phyloP scores from a whole-genome alignment of 805 yeast genomes.

The Hanseniaspora clermontiae region DNA sequence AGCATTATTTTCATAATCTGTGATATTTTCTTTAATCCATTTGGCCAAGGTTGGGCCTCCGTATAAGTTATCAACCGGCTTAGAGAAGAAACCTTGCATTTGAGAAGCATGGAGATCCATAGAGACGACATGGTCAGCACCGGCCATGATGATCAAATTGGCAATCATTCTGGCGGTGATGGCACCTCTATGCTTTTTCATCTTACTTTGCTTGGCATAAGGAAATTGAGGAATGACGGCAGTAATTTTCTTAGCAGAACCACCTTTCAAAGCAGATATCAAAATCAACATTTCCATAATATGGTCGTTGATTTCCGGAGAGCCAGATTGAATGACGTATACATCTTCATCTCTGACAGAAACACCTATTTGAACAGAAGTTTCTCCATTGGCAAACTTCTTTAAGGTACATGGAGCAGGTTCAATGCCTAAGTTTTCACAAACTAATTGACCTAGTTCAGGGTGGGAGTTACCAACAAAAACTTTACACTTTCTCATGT shows the following conservation, averaged over 20 bases:
- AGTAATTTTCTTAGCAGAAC: conserved; percentile 90
- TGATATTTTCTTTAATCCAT: conserved; percentile 87
- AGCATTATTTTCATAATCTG: conserved; percentile 62
- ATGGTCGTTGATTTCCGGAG: conserved; percentile 78
- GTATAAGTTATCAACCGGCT: conserved; percentile 91
- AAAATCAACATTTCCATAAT: conserved; percentile 91
- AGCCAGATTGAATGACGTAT: conserved; percentile 81
- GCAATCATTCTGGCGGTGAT: conserved; percentile 98
- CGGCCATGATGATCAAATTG: conserved; percentile 88
- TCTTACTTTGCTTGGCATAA: conserved; percentile 90
- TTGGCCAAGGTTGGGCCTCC: conserved; percentile 94
- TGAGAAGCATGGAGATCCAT: conserved; percentile 95
- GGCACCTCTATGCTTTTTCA: conserved; percentile 98
- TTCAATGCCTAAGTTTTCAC: conserved; percentile 80
- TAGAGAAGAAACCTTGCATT: conserved; percentile 97
- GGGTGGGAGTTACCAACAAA: conserved; percentile 97
- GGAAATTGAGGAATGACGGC: conserved; percentile 98
- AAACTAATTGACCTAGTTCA: conserved; percentile 78
- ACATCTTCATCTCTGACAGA: conserved; percentile 96
- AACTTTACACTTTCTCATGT: conserved; percentile 92
- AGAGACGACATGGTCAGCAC: conserved; percentile 96
- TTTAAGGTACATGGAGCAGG: conserved; percentile 86
- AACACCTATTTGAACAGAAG: conserved; percentile 87
- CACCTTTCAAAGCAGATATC: conserved; percentile 92
- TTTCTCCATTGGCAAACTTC: conserved; percentile 94